Conservation (phyloP, 2,329 filamentous ascomycete genomes). For the Coniochaeta hoffmannii region DNA sequence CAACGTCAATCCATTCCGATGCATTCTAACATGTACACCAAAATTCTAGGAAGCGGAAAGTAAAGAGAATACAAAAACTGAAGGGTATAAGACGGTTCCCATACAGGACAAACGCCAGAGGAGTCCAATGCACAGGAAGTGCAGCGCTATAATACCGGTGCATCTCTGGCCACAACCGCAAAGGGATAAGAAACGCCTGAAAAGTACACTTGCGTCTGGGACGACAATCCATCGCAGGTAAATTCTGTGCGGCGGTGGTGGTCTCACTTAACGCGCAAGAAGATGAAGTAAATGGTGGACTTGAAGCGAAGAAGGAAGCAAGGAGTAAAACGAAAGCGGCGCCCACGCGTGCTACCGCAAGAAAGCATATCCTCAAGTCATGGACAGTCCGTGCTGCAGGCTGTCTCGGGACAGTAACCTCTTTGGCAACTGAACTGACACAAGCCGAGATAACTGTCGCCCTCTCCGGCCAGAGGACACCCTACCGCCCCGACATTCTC, state of each 20-base stretch:
- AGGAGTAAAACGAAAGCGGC: not conserved
- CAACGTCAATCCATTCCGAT: not conserved
- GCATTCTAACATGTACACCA: not conserved
- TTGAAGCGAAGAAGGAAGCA: not conserved
- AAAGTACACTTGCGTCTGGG: not conserved
- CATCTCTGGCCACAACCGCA: not conserved
- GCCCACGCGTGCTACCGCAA: not conserved
- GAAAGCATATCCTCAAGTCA: not conserved
- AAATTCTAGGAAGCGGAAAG: not conserved
- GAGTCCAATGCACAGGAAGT: not conserved
- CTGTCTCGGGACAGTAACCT: constrained; percentile 5
- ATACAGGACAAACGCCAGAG: not conserved
- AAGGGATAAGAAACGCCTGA: not conserved
- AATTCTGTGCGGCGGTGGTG: not conserved
- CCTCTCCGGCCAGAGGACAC: constrained; percentile 1
- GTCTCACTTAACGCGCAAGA: not conserved
- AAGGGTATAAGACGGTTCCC: not conserved
- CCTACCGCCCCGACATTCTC: constrained; percentile 2
- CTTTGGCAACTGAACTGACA: constrained; percentile 6
- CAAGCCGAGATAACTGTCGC: constrained; percentile 4
- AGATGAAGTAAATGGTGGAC: not conserved
- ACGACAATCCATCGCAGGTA: not conserved
- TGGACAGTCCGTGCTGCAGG: constrained; percentile 1
- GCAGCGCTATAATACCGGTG: not conserved
- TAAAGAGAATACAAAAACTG: not conserved